Evolutionary conservation across 164 flowering plant genomes (phyloP), one percentile per base, ranked within the genome.

Genomic region (Nelumbo lutea): DNA sequence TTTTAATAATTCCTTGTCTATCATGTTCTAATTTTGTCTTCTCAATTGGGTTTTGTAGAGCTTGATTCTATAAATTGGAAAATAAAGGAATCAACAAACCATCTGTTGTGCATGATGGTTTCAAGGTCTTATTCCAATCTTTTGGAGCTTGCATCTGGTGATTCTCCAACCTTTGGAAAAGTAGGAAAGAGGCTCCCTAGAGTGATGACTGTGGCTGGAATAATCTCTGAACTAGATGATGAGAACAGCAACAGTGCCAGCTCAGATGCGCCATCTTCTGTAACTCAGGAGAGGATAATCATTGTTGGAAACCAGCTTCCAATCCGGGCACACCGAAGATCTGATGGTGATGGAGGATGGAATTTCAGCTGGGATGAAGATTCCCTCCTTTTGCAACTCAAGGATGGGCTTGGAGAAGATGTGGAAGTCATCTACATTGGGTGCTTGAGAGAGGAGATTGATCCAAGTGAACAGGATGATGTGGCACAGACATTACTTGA

Each of bases 261-360:
- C 27, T 94, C 98, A 1, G 98, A 94, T 77, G 90, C 84, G 66
- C 93, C 89, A 4, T 94, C 98, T 7, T 88, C 97, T 1, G 43
- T 87, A 50, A 44, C 87, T 6, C 94, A 84, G 69, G 98, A 93
- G 3, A 79, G 96, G 45, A 82, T 91, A 77, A 94, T 94, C 61
- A 87, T 94, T 43, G 98, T 94, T 5, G 98, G 90, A 14, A 91
- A 94, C 70, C 98, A 94, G 77, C 96, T 94, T 70, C 98, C 98
- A 8, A 78, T 94, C 66, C 81, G 86, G 4, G 90, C 86, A 1
- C 86, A 87, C 67, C 76, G 83, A n/a, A 80, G 73, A 68, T 68
- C 80, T 1, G 84, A 78, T 53, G 57, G 57, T 41, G 75, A 77
- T 61, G 81, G 84, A 41, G 83, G 84, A 4, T 82, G 89, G 89